Percentiles rank a stretch among this genome's conserved stretches.
phyloP scores from a whole-genome alignment of 2,329 filamentous ascomycete genomes.

The Cercospora sojina region DNA sequence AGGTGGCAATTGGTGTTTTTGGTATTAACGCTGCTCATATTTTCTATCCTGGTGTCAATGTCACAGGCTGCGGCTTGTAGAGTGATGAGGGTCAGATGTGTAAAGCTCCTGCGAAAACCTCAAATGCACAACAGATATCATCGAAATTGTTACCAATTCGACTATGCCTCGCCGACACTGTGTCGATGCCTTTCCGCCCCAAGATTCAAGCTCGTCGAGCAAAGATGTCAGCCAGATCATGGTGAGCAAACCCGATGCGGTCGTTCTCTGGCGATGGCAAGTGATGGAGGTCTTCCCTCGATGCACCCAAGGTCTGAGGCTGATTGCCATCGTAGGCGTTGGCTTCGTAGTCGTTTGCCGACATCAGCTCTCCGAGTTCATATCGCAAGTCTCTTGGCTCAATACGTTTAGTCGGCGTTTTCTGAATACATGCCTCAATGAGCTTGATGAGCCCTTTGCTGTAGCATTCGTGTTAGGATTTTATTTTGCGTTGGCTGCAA shows the following conservation, averaged over 20 bases:
- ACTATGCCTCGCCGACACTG: too few relatives aligned
- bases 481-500: neutral
- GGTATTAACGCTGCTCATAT: conserved; percentile 21
- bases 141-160: too few relatives aligned
- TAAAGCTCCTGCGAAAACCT: neutral
- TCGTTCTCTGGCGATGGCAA: neutral
- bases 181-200: neutral
- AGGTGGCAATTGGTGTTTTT: conserved; percentile 11
- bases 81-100: neutral
- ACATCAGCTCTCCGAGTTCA: neutral
- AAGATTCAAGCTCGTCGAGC: neutral
- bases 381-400: neutral
- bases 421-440: neutral
- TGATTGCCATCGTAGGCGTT: neutral
- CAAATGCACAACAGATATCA: neutral
- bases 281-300: neutral
- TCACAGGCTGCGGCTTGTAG: neutral
- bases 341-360: neutral
- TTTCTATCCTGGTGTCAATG: conserved; percentile 15
- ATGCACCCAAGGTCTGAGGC: neutral
- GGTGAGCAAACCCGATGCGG: neutral
- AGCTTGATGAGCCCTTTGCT: neutral
- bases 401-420: neutral
- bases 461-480: neutral
- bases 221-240: neutral